These are phyloP conservation scores for Nicotiana paniculata DNA, from an alignment of 257 asterid species.

Conservation along the genomic window DNA sequence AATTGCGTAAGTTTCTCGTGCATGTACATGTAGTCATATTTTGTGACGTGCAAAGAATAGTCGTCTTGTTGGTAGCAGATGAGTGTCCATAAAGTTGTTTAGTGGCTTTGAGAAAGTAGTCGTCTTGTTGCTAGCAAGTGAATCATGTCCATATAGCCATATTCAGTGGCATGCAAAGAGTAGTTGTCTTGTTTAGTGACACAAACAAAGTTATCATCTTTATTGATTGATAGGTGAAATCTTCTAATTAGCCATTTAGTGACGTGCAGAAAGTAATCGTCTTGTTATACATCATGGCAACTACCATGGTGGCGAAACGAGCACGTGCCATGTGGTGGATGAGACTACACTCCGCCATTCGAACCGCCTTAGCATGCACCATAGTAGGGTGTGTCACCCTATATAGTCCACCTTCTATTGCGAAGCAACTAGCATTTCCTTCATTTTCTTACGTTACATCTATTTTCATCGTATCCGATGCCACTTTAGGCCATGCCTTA, in stretches of 20 bases:
- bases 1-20: not conserved
- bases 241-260: not conserved
- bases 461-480: conserved; percentile 38
- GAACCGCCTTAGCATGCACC: conserved; percentile 49
- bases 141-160: not conserved
- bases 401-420: conserved; percentile 34
- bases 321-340: conserved; percentile 45
- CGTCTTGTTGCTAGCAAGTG: not conserved
- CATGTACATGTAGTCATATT: not conserved
- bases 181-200: not conserved
- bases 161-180: not conserved
- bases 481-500: conserved; percentile 47
- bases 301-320: conserved; percentile 33
- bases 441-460: conserved; percentile 56
- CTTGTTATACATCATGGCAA: not conserved
- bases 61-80: not conserved
- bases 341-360: conserved; percentile 44
- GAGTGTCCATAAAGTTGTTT: not conserved
- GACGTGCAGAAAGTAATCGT: not conserved
- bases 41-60: not conserved
- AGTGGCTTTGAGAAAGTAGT: not conserved
- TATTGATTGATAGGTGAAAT: not conserved
- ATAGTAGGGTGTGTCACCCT: conserved; percentile 46
- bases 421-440: conserved; percentile 25
- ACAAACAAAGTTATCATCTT: not conserved